These are phyloP conservation scores for Euclidium syriacum DNA, from an alignment of 345 rosid species.

Conservation along the genomic window DNA sequence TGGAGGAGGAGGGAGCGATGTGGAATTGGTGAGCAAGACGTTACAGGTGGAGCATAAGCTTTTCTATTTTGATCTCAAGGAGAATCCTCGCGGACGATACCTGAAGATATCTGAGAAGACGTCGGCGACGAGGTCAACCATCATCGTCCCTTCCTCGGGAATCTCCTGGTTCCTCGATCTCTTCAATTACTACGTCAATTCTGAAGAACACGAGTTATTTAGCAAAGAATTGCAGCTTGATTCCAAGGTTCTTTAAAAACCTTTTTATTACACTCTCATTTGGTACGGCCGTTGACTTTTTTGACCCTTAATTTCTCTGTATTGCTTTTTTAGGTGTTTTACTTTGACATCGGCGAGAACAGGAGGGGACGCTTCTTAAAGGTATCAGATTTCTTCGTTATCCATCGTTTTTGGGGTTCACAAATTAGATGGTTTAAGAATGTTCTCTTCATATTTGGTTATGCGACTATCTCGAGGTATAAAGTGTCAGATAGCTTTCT, in stretches of 20 bases:
- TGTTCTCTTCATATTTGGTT: not conserved
- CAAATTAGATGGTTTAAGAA: not conserved
- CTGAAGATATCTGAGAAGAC: conserved; percentile 97
- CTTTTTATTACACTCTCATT: not conserved
- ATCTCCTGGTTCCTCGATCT: conserved; percentile 98
- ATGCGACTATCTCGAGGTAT: not conserved
- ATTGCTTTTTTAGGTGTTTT: conserved; percentile 56
- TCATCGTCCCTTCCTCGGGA: conserved; percentile 94
- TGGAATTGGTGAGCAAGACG: conserved; percentile 91
- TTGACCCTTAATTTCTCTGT: not conserved
- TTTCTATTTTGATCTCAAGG: conserved; percentile 95
- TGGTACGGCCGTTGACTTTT: conserved; percentile 18
- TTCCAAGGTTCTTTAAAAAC: conserved; percentile 50
- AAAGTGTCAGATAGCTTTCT: not conserved
- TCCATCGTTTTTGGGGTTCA: not conserved
- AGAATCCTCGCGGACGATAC: conserved; percentile 94
- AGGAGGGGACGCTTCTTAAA: conserved; percentile 92
- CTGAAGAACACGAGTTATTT: conserved; percentile 83
- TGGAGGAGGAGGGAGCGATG: conserved; percentile 56
- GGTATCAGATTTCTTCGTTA: conserved; percentile 36
- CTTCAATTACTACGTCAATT: conserved; percentile 88
- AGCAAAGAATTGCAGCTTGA: conserved; percentile 98
- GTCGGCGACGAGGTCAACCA: conserved; percentile 97
- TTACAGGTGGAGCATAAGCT: conserved; percentile 95
- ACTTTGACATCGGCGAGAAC: conserved; percentile 96